These are phyloP conservation scores for Suhomyces maxii DNA, from an alignment of 1,139 yeast species.

Conservation along the genomic window DNA sequence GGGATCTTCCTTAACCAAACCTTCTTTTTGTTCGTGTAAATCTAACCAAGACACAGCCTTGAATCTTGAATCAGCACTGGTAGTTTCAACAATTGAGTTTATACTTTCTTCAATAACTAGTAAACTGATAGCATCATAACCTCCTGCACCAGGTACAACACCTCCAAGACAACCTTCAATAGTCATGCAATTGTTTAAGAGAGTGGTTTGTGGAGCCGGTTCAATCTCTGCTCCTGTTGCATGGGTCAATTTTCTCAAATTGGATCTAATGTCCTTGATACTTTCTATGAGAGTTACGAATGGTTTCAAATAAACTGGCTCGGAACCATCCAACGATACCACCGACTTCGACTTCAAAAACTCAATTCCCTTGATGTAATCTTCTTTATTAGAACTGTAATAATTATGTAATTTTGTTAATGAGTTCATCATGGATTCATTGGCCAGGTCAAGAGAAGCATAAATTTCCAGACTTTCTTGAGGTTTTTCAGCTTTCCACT, in stretches of 20 bases:
- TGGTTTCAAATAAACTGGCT: slow-evolving; percentile 7
- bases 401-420: slow-evolving; percentile 42
- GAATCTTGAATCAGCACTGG: slow-evolving; percentile 31
- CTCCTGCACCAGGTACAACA: slow-evolving; percentile 98
- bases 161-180: slow-evolving; percentile 85
- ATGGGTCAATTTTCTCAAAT: slow-evolving; percentile 59
- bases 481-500: slow-evolving; percentile 63
- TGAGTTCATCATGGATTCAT: slow-evolving; percentile 53
- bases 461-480: slow-evolving; percentile 55
- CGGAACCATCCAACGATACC: background rate
- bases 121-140: slow-evolving; percentile 86
- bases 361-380: slow-evolving; percentile 17
- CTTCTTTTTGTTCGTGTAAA: slow-evolving; percentile 58
- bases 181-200: slow-evolving; percentile 60
- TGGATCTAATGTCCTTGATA: slow-evolving; percentile 49
- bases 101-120: slow-evolving; percentile 55
- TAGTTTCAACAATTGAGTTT: slow-evolving; percentile 32
- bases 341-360: background rate
- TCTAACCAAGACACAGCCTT: slow-evolving; percentile 62
- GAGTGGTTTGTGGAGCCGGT: slow-evolving; percentile 70
- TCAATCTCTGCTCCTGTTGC: slow-evolving; percentile 85
- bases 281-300: slow-evolving; percentile 32
- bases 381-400: slow-evolving; percentile 22
- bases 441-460: slow-evolving; percentile 55
- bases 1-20: slow-evolving; percentile 42